Percentiles rank a stretch among this genome's conserved stretches.
Conservation (phyloP, 805 yeast genomes). For the Wickerhamiella sorbophila region DNA sequence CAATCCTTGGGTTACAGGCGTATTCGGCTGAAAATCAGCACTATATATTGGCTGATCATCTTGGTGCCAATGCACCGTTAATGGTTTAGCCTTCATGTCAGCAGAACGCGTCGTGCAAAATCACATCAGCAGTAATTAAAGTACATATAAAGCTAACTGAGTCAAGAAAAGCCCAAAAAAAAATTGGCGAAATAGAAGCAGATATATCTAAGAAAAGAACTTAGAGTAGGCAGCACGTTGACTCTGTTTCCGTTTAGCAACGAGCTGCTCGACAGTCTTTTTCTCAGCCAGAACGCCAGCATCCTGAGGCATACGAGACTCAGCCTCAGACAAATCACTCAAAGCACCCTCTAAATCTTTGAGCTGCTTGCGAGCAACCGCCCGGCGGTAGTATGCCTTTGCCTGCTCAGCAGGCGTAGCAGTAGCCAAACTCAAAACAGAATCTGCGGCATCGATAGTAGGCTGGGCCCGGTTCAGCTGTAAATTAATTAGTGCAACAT, state of each 20-base stretch:
- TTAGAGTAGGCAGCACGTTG: slow-evolving; percentile 30
- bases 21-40: slow-evolving; percentile 26
- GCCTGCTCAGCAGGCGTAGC: slow-evolving; percentile 54
- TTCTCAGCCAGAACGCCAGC: slow-evolving; percentile 55
- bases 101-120: slow-evolving; percentile 2
- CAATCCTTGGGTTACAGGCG: slow-evolving; percentile 2
- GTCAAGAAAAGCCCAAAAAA: background rate
- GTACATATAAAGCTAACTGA: background rate
- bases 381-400: slow-evolving; percentile 80
- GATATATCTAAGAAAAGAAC: slow-evolving; percentile 27
- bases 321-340: slow-evolving; percentile 50
- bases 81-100: slow-evolving; percentile 25
- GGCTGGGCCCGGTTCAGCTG: slow-evolving; percentile 43
- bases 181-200: too few species aligned
- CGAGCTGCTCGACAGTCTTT: slow-evolving; percentile 38
- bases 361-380: slow-evolving; percentile 47
- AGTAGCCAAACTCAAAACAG: slow-evolving; percentile 46
- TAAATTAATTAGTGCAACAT: slow-evolving; percentile 59
- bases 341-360: slow-evolving; percentile 63
- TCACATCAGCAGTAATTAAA: background rate
- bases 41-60: slow-evolving; percentile 30
- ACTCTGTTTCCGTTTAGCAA: slow-evolving; percentile 38
- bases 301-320: slow-evolving; percentile 51
- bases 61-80: slow-evolving; percentile 31
- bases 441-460: slow-evolving; percentile 45